Evolutionary conservation across 805 yeast genomes (phyloP).

Genomic region (Starmerella khaoyaiensis): DNA sequence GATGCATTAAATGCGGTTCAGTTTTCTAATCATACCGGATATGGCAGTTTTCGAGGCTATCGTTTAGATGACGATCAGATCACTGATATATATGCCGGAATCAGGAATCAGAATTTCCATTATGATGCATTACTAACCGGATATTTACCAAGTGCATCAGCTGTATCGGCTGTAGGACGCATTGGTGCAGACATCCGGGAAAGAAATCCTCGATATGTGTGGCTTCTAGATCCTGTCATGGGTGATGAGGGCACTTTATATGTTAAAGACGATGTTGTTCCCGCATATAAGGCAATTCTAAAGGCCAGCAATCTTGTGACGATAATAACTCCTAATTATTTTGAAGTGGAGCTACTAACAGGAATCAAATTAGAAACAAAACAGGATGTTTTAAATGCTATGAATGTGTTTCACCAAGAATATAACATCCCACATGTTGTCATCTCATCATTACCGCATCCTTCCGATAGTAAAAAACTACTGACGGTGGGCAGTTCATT

Average conservation of each 20-base stretch:
- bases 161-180: conserved; percentile 38
- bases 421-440: conserved; percentile 49
- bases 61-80: conserved; percentile 38
- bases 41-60: conserved; percentile 52
- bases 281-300: conserved; percentile 42
- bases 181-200: conserved; percentile 30
- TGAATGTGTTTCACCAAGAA: conserved; percentile 36
- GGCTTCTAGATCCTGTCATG: conserved; percentile 81
- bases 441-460: conserved; percentile 42
- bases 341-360: conserved; percentile 64
- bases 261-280: conserved; percentile 46
- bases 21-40: conserved; percentile 87
- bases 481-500: conserved; percentile 36
- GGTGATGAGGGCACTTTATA: conserved; percentile 83
- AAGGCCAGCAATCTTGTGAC: conserved; percentile 38
- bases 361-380: conserved; percentile 36
- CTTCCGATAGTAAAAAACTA: conserved; percentile 22
- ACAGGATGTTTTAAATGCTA: conserved; percentile 35
- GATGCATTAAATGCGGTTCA: conserved; percentile 81
- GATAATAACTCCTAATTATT: conserved; percentile 80
- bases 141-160: conserved; percentile 53
- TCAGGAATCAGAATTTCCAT: conserved; percentile 35
- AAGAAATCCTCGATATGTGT: conserved; percentile 26
- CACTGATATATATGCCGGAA: conserved; percentile 40
- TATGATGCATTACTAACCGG: conserved; percentile 70